Evolutionary conservation across 2,329 filamentous ascomycete species (phyloP).

Genomic region (Cytospora chrysosperma): DNA sequence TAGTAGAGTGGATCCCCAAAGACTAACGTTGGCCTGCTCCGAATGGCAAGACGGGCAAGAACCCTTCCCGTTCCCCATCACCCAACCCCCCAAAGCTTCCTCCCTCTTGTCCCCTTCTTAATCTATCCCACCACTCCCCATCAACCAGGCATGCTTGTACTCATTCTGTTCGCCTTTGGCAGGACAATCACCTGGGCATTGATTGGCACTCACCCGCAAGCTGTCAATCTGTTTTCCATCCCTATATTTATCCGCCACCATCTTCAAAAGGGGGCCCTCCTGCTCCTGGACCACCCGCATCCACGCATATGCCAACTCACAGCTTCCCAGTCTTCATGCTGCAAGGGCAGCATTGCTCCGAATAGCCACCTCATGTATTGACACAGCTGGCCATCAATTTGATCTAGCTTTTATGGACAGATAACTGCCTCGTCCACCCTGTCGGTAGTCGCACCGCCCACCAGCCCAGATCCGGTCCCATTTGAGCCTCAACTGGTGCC

Average conservation of each 20-base stretch:
- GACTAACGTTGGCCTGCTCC: constrained; percentile 19
- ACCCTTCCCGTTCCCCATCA: constrained; percentile 25
- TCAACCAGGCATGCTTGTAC: constrained; percentile 60
- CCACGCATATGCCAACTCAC: constrained; percentile 19
- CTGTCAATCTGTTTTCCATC: constrained; percentile 7
- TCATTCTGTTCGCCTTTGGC: constrained; percentile 55
- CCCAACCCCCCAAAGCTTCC: constrained; percentile 31
- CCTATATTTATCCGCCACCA: constrained; percentile 7
- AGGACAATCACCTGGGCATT: constrained; percentile 41
- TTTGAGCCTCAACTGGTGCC: constrained; percentile 1
- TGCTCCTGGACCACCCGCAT: constrained; percentile 17
- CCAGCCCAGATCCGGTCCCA: background rate
- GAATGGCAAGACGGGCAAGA: constrained; percentile 27
- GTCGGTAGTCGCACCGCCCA: background rate
- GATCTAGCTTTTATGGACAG: background rate
- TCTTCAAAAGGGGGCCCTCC: constrained; percentile 9
- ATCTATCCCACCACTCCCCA: constrained; percentile 34
- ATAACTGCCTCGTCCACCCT: background rate
- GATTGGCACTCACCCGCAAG: constrained; percentile 9
- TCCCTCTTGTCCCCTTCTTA: constrained; percentile 35
- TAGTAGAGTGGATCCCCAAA: background rate
- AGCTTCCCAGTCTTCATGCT: constrained; percentile 6
- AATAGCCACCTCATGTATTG: background rate
- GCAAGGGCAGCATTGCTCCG: background rate
- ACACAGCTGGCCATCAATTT: background rate